Evolutionary conservation across 148 eudicot genomes (phyloP).

Genomic region (Arctostaphylos glauca): DNA sequence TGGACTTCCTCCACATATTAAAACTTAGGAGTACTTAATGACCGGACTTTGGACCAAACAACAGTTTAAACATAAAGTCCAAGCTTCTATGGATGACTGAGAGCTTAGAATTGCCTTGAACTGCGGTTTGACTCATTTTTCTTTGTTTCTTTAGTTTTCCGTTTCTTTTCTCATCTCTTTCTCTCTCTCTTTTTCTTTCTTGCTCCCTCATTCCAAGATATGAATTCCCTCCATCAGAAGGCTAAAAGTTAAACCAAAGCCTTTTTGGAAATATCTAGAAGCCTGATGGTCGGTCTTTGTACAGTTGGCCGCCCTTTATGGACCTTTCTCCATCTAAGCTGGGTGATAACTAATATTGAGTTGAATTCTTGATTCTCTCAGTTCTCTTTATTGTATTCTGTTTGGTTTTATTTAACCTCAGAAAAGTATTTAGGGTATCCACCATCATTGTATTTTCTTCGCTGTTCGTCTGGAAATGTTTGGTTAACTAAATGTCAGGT

Average conservation of each 20-base stretch:
- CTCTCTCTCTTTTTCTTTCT: background rate
- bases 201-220: background rate
- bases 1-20: too few relatives aligned
- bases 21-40: background rate
- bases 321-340: background rate
- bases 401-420: background rate
- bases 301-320: background rate
- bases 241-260: background rate
- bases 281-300: background rate
- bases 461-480: constrained; percentile 12
- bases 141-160: background rate
- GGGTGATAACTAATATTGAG: background rate
- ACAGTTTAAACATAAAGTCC: background rate
- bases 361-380: background rate
- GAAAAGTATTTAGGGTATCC: background rate
- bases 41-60: background rate
- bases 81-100: background rate
- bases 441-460: background rate
- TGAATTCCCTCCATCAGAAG: background rate
- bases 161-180: background rate
- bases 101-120: background rate
- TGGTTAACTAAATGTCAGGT: background rate
- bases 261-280: background rate
- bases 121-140: constrained; percentile 4
- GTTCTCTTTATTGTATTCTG: background rate